phyloP scores from a whole-genome alignment of 208 protist species.

The Acanthamoeba divionensis region DNA sequence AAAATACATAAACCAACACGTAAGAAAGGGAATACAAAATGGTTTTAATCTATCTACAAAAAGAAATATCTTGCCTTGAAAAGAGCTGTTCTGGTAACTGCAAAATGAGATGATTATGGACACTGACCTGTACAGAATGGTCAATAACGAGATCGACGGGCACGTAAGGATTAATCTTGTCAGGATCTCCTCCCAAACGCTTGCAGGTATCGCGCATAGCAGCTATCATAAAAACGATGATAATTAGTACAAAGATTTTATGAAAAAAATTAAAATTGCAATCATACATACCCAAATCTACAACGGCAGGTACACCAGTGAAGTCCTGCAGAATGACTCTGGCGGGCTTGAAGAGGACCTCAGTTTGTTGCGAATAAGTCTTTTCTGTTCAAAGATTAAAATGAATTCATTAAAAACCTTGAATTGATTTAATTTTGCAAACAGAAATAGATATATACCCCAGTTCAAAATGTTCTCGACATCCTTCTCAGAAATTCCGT shows the following conservation, averaged over 20 bases:
- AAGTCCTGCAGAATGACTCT: constrained; percentile 94
- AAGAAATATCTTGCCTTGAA: no score
- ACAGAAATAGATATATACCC: constrained; percentile 58
- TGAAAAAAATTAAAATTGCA: not conserved
- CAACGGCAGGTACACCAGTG: constrained; percentile 93
- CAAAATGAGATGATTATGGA: not conserved
- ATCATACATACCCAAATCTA: constrained; percentile 85
- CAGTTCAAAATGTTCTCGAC: constrained; percentile 92
- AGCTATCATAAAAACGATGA: constrained; percentile 76
- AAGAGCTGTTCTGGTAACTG: no score
- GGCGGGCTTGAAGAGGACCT: constrained; percentile 94
- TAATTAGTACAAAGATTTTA: not conserved
- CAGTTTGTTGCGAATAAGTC: constrained; percentile 84
- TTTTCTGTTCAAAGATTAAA: constrained; percentile 61
- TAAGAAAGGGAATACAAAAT: not conserved
- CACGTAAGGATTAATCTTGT: constrained; percentile 92
- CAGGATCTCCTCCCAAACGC: constrained; percentile 88
- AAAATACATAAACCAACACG: not conserved
- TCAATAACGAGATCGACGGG: constrained; percentile 96
- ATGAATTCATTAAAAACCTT: not conserved
- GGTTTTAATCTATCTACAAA: not conserved
- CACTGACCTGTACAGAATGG: constrained; percentile 93
- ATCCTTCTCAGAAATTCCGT: constrained; percentile 87
- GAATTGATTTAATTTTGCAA: not conserved
- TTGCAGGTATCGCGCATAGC: constrained; percentile 92